Percentiles rank a stretch among this genome's conserved stretches.
phyloP scores from a whole-genome alignment of 352 stramenopile species.

The Pythium inflatum region DNA sequence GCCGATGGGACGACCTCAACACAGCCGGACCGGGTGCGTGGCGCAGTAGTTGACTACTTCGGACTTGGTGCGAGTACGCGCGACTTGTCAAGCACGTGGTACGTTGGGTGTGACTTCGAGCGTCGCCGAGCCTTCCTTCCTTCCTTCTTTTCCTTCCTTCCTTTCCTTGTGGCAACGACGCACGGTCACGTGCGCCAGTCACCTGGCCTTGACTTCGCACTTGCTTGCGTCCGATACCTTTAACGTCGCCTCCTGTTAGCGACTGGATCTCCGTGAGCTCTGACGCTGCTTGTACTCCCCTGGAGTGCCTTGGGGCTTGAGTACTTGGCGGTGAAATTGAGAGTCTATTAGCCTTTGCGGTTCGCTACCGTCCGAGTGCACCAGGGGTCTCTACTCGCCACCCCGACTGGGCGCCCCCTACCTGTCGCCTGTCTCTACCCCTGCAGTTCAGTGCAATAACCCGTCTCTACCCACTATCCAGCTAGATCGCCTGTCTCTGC shows the following conservation, averaged over 20 bases:
- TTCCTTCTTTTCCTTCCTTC: constrained; percentile 4
- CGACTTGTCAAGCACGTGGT: background rate
- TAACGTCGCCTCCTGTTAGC: background rate
- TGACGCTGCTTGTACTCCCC: background rate
- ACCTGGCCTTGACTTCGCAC: background rate
- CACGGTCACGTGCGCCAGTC: background rate
- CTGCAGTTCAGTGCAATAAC: too few relatives aligned
- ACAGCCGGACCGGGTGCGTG: background rate
- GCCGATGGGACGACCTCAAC: constrained; percentile 4
- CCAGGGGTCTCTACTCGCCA: too few relatives aligned
- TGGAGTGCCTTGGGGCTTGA: too few relatives aligned
- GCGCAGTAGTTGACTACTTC: background rate
- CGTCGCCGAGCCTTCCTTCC: background rate
- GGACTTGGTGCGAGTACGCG: background rate
- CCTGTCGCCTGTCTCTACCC: too few relatives aligned
- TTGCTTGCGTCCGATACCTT: background rate
- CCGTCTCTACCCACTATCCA: too few relatives aligned
- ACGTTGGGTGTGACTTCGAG: background rate
- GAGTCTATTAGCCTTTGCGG: too few relatives aligned
- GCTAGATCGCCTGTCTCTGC: too few relatives aligned
- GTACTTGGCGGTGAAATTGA: too few relatives aligned
- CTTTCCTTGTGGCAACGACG: background rate
- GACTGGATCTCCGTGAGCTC: background rate
- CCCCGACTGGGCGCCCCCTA: too few relatives aligned
- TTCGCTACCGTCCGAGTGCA: too few relatives aligned